phyloP scores from a whole-genome alignment of 106 monocot genomes.

The Platanthera zijinensis region DNA sequence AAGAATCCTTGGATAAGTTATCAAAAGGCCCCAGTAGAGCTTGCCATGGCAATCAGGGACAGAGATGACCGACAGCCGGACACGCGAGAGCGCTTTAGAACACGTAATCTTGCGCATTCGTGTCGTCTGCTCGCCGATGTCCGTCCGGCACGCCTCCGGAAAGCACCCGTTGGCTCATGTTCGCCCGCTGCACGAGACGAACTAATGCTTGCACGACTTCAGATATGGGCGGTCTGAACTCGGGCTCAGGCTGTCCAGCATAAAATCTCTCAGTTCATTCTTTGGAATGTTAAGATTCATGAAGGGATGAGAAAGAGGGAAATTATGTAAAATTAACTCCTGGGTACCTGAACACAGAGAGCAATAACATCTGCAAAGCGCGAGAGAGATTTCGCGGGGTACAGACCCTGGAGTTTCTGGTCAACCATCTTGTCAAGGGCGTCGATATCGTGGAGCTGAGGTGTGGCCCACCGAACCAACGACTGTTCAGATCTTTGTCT shows the following conservation, averaged over 20 bases:
- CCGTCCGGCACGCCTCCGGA: constrained; percentile 16
- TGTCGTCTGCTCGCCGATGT: constrained; percentile 1
- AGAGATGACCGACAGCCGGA: too few relatives aligned
- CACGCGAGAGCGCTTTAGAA: not conserved
- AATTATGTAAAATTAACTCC: not conserved
- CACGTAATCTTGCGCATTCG: not conserved
- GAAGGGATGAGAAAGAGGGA: not conserved
- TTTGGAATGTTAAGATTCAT: not conserved
- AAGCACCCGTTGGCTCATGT: constrained; percentile 54
- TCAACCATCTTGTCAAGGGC: constrained; percentile 62
- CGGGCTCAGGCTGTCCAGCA: constrained; percentile 41
- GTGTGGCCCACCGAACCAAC: constrained; percentile 64
- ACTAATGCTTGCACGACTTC: constrained; percentile 69
- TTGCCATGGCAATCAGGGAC: too few relatives aligned
- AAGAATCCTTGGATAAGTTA: too few relatives aligned
- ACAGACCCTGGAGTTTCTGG: constrained; percentile 44
- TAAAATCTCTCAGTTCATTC: not conserved
- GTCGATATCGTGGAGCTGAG: constrained; percentile 59
- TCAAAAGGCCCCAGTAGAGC: too few relatives aligned
- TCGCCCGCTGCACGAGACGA: constrained; percentile 54
- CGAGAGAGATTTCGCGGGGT: constrained; percentile 54
- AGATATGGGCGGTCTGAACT: constrained; percentile 65
- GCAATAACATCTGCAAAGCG: constrained; percentile 55
- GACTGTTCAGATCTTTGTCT: constrained; percentile 40
- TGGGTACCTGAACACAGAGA: constrained; percentile 47